A percentile compares a stretch with the other conserved stretches of the same genome.
Evolutionary conservation across 1,139 yeast species (phyloP).

Genomic region (Saccharomyces hybrid): DNA sequence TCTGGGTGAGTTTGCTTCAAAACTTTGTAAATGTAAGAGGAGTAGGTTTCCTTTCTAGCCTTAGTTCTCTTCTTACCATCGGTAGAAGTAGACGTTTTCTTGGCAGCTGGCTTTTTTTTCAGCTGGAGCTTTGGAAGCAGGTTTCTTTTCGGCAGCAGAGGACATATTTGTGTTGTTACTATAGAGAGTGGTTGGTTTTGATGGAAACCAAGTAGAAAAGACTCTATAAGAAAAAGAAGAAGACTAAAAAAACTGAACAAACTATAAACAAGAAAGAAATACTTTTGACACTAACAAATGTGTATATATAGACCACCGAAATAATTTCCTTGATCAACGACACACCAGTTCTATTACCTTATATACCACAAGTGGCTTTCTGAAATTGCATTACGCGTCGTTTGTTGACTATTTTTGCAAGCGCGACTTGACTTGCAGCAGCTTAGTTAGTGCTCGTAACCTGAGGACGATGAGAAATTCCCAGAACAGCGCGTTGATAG

Average conservation of each 20-base stretch:
- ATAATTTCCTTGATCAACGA: not conserved
- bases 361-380: no score
- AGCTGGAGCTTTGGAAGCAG: slow-evolving; percentile 98
- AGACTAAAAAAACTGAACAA: not conserved
- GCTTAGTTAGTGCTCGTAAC: slow-evolving; percentile 4
- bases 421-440: no score
- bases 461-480: slow-evolving; percentile 43
- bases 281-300: not conserved
- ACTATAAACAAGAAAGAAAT: not conserved
- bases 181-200: not conserved
- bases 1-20: slow-evolving; percentile 98
- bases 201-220: not conserved
- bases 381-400: no score
- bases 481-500: slow-evolving; percentile 41
- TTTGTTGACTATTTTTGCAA: no score
- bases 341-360: not conserved
- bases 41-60: slow-evolving; percentile 97
- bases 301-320: not conserved
- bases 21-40: slow-evolving; percentile 97
- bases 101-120: slow-evolving; percentile 94
- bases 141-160: slow-evolving; percentile 95
- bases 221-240: not conserved
- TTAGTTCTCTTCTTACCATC: slow-evolving; percentile 92
- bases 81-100: slow-evolving; percentile 72
- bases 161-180: not conserved